Evolutionary conservation across 129 eudicot species (phyloP).

Genomic region (Rutidosis leptorrhynchoides): DNA sequence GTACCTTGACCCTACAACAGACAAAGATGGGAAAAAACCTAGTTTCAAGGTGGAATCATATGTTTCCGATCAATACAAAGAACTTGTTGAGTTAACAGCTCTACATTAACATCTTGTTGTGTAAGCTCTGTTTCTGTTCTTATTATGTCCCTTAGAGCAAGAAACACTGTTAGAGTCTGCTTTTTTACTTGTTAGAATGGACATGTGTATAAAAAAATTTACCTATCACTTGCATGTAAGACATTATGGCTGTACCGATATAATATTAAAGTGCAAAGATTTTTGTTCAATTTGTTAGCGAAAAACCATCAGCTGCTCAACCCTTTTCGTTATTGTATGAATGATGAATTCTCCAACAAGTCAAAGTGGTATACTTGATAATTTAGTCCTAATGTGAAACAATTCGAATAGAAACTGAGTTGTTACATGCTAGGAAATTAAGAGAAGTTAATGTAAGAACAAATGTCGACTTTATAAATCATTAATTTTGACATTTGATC

Average conservation of each 20-base stretch:
- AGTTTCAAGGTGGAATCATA: constrained; percentile 59
- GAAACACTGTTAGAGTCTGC: not conserved
- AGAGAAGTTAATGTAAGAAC: too few relatives aligned
- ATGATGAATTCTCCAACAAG: not conserved
- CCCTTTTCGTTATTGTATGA: not conserved
- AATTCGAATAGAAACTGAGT: too few relatives aligned
- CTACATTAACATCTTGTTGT: constrained; percentile 38
- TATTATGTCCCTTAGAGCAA: not conserved
- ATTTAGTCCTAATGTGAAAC: not conserved
- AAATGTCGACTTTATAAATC: not conserved
- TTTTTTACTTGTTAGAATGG: not conserved
- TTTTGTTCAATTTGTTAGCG: too few relatives aligned
- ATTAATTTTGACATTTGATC: too few relatives aligned
- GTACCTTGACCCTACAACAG: constrained; percentile 49
- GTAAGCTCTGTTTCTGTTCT: constrained; percentile 1
- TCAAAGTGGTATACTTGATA: not conserved
- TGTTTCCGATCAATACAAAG: constrained; percentile 57
- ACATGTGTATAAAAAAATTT: not conserved
- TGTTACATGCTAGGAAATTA: too few relatives aligned
- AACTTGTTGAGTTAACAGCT: constrained; percentile 57
- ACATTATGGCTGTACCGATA: too few relatives aligned
- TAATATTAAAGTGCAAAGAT: too few relatives aligned
- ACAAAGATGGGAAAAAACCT: constrained; percentile 23
- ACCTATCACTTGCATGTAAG: not conserved
- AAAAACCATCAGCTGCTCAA: not conserved